Base-by-base conservation (phyloP, 768 basidiomycete species). In the Pisolithus sp. region DNA sequence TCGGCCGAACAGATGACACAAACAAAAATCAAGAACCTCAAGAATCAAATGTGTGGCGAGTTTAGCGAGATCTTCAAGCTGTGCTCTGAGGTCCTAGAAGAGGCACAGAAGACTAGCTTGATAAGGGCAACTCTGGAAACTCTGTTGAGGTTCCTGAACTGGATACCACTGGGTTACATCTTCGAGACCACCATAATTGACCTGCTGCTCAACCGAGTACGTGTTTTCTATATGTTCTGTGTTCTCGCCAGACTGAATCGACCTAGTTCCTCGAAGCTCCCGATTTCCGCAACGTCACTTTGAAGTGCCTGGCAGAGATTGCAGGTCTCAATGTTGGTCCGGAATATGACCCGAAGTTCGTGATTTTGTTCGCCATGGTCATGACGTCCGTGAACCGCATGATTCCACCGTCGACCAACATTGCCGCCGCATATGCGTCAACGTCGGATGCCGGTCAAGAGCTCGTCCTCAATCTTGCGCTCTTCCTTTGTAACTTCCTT, bases 1-100 rank as follows among this genome's bases (percentile, higher is more conserved):
- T 96, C 93, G 4, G 93, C 96, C 3, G 96, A 99, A 61, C 92
- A 95, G 69, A 89, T 99, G 93, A 97, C 94, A 0, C 93, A 96
- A 69, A 86, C 86, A 9, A 98, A 95, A 76, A 94, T 93, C 60
- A 97, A 96, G 72, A 89, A 91, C 59, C 76, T 99, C 50, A 99
- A 99, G 76, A 92, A 94, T 62, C 91, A 93, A 62, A 97, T 99
- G 91, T 94, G 89, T 66, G 90, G 89, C 59, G 90, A 94, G 70
- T 96, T 95, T 67, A 87, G 88, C 49, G 94, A 98, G 61, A 94
- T 99, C 69, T 99, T 98, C 82, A 91, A 91, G 61, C 79, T 99
- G 18, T 98, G 96, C 67, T 88, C 87, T 53, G 94, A 98, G 70
- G 93, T 99, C 23, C 76, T 99, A 36, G 93, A 93, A 64, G 93